A percentile compares a stretch with the other conserved stretches of the same genome.
These are phyloP conservation scores for Hagleromyces aurorensis DNA, from an alignment of 805 yeast genomes.

Conservation along the genomic window DNA sequence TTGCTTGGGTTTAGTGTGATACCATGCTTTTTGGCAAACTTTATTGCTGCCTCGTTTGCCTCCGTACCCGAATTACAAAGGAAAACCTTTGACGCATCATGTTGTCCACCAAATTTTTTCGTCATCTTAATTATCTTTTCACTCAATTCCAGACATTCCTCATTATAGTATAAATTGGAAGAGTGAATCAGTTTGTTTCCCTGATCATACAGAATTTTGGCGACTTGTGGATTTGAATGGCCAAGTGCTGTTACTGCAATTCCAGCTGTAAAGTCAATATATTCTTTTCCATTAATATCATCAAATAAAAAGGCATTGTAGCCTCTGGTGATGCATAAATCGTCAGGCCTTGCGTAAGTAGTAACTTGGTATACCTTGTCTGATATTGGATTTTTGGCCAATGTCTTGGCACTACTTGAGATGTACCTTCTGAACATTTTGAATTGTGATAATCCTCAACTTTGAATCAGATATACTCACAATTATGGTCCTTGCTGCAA, in stretches of 20 bases:
- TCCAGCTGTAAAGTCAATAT: slow-evolving; percentile 89
- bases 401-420: slow-evolving; percentile 9
- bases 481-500: too few species aligned
- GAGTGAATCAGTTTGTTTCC: slow-evolving; percentile 67
- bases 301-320: slow-evolving; percentile 78
- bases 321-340: slow-evolving; percentile 68
- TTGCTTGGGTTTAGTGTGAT: slow-evolving; percentile 46
- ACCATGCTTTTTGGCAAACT: slow-evolving; percentile 78
- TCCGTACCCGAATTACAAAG: slow-evolving; percentile 70
- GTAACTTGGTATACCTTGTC: slow-evolving; percentile 43
- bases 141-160: slow-evolving; percentile 76
- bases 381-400: slow-evolving; percentile 9
- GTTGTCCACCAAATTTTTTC: slow-evolving; percentile 67
- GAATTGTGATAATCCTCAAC: too few species aligned
- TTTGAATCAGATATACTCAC: too few species aligned
- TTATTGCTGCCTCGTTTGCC: slow-evolving; percentile 73
- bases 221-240: slow-evolving; percentile 68
- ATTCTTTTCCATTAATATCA: slow-evolving; percentile 58
- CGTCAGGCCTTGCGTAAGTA: slow-evolving; percentile 70
- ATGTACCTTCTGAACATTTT: slow-evolving; percentile 18
- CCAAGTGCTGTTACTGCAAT: slow-evolving; percentile 96
- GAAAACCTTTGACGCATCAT: slow-evolving; percentile 66
- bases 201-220: slow-evolving; percentile 67
- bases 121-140: slow-evolving; percentile 65
- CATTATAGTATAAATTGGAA: slow-evolving; percentile 78